phyloP scores from a whole-genome alignment of 2,329 filamentous ascomycete genomes.

The Hymenoscyphus repandus region DNA sequence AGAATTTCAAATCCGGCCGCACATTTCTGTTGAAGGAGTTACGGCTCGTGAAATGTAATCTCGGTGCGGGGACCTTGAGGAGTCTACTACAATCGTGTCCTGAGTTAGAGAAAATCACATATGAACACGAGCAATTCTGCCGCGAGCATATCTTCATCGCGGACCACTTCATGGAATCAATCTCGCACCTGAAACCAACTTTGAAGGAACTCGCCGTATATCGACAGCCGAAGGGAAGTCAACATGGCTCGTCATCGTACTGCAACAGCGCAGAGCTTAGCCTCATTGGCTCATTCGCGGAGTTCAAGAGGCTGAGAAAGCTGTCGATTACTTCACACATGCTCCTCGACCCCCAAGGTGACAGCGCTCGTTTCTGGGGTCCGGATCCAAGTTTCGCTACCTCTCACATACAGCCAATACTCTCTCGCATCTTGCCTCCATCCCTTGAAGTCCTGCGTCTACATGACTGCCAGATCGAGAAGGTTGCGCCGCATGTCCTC shows the following conservation, averaged over 20 bases:
- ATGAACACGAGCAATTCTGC: background rate
- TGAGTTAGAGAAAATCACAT: background rate
- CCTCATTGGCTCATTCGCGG: background rate
- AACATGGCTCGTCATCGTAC: background rate
- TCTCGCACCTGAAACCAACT: background rate
- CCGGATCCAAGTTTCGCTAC: background rate
- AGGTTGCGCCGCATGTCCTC: background rate
- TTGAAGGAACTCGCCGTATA: background rate
- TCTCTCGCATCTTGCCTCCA: background rate
- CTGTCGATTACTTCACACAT: background rate
- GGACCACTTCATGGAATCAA: background rate
- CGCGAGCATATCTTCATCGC: background rate
- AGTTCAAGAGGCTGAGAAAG: background rate
- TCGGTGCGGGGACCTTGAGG: background rate
- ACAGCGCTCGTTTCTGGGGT: background rate
- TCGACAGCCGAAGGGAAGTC: background rate
- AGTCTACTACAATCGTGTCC: background rate
- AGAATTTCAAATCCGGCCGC: background rate
- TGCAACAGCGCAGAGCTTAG: background rate
- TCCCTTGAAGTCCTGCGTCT: background rate
- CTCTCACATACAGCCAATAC: background rate
- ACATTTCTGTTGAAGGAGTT: background rate
- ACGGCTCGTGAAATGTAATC: background rate
- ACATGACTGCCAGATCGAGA: background rate
- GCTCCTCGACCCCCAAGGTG: background rate